Percentiles rank a stretch among this genome's conserved stretches.
phyloP scores from a whole-genome alignment of 148 eudicot genomes.

The Drosera capensis region DNA sequence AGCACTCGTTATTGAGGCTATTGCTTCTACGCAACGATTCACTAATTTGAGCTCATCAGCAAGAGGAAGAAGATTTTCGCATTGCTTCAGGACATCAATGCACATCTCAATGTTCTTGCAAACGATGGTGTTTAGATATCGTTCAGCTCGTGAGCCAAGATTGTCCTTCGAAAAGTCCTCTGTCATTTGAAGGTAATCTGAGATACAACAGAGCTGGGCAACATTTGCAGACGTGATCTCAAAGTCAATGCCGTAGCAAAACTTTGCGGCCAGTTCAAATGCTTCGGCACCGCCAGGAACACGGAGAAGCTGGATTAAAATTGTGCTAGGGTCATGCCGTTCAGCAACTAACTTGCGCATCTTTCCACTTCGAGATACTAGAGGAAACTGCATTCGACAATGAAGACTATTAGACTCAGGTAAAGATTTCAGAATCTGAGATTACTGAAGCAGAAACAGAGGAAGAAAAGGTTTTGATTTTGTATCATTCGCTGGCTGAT shows the following conservation, averaged over 20 bases:
- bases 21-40: constrained; percentile 54
- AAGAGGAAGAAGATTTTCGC: constrained; percentile 70
- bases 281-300: constrained; percentile 74
- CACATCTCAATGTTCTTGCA: constrained; percentile 77
- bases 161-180: constrained; percentile 66
- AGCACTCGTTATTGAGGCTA: constrained; percentile 79
- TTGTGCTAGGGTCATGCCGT: constrained; percentile 35
- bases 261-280: constrained; percentile 84
- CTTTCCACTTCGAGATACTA: constrained; percentile 73
- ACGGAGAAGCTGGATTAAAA: constrained; percentile 40
- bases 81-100: constrained; percentile 66
- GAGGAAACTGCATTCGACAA: constrained; percentile 54
- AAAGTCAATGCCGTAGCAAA: constrained; percentile 77
- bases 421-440: neutral
- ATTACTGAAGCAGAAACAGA: neutral
- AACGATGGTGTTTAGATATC: constrained; percentile 55
- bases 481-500: constrained; percentile 1
- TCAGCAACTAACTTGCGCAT: constrained; percentile 69
- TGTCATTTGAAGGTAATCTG: constrained; percentile 72
- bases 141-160: constrained; percentile 64
- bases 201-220: constrained; percentile 64
- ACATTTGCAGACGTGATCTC: constrained; percentile 76
- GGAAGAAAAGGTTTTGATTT: neutral
- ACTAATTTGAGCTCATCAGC: constrained; percentile 85
- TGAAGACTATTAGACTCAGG: constrained; percentile 1